Base-by-base conservation (phyloP, 2,329 filamentous ascomycete genomes). In the Tolypocladium ophioglossoides region DNA sequence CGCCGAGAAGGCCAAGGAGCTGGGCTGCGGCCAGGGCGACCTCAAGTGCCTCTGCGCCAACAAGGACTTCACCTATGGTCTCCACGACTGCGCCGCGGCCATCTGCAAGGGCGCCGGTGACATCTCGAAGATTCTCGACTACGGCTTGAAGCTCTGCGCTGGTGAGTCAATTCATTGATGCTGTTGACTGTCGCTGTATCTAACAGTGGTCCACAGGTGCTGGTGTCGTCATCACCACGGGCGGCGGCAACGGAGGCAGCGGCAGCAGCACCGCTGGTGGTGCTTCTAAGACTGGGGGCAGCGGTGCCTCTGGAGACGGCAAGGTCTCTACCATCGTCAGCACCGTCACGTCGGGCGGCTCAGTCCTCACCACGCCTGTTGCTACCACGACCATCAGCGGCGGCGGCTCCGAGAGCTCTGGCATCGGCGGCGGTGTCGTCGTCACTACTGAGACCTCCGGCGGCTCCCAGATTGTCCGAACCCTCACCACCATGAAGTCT, bases 51-150 rank as follows among this genome's bases (percentile, higher is more conserved):
- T 79, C 16, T 80, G 78, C 70, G 61, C 63, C 55, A 74, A 76
- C 58, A 41, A 57, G 47, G 62, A 77, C 69, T 80, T 78, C 66
- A 61, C 68, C 55, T 78, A 72, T 58, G 78, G 77, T 52, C 65
- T 80, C 56, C 75, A 72, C 55, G 78, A 80, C 70, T 80, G 78
- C 68, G 72, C 76, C 20, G 58, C 61, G 57, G 66, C 74, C 65
- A 66, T 69, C 47, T 79, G 77, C 69, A 54, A 59, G 55, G 55
- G 60, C 16, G 59, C 65, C 18, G 64, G 71, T 50, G 72, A 72
- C 50, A 60, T 64, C 37, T 57, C 44, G 0, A 47, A 66, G 44
- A 71, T 68, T 54, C 63, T 78, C 41, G 54, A 61, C 32, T 76
- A 70, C 57, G 76, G 67, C 44, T 61, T 72, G 54, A 52, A 61